Percentiles rank a stretch among this genome's conserved stretches.
phyloP scores from a whole-genome alignment of 208 protist genomes.

The Crithidia fasciculata region DNA sequence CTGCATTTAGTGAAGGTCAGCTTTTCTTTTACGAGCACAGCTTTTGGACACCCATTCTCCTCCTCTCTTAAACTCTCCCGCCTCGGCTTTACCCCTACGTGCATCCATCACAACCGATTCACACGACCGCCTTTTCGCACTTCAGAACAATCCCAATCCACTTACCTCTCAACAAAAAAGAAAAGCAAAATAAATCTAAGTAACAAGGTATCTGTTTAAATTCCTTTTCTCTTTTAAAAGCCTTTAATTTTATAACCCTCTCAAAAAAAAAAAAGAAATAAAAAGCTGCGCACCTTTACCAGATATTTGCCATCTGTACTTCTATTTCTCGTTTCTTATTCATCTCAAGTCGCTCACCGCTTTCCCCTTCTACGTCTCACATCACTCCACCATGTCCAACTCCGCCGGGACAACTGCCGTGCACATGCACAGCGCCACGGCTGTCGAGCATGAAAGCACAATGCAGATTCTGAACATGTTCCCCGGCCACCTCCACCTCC shows the following conservation, averaged over 20 bases:
- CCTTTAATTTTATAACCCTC: neutral
- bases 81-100: neutral
- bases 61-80: neutral
- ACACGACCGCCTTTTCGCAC: neutral
- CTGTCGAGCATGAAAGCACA: conserved; percentile 37
- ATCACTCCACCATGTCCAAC: conserved; percentile 6
- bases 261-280: neutral
- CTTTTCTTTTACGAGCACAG: too few relatives aligned
- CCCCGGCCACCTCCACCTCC: conserved; percentile 63
- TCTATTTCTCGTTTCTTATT: neutral
- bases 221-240: too few relatives aligned
- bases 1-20: too few relatives aligned
- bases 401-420: conserved; percentile 9
- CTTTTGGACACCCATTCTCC: too few relatives aligned
- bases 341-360: neutral
- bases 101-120: neutral
- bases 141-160: neutral
- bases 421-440: conserved; percentile 34
- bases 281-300: neutral
- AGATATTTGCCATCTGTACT: neutral
- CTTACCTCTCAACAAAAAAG: neutral
- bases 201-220: too few relatives aligned
- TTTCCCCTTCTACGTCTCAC: conserved; percentile 1
- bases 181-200: too few relatives aligned
- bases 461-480: conserved; percentile 72